These are phyloP conservation scores for Naegleria fowleri DNA, from an alignment of 208 protist species.

Conservation along the genomic window DNA sequence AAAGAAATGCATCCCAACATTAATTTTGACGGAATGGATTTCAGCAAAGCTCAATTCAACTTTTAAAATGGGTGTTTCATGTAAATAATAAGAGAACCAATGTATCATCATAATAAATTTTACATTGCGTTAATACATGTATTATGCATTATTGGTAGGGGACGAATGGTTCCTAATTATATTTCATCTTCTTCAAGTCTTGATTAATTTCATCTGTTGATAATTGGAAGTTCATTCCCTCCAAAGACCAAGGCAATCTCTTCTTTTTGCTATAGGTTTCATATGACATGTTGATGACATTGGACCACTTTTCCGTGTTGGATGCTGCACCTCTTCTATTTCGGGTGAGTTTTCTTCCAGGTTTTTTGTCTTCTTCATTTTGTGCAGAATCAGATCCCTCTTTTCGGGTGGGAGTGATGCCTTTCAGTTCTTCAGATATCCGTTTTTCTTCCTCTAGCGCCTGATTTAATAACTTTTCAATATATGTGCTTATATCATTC, in stretches of 20 bases:
- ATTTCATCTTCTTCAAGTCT: background rate
- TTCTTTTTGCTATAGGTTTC: background rate
- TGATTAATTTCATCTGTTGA: background rate
- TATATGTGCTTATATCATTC: background rate
- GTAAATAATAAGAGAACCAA: background rate
- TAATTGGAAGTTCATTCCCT: background rate
- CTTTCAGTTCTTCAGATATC: background rate
- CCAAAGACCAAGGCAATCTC: background rate
- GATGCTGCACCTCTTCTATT: background rate
- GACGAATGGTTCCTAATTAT: background rate
- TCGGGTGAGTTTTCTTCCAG: background rate
- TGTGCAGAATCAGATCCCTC: background rate
- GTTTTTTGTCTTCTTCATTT: background rate
- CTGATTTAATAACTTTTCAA: background rate
- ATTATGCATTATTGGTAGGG: background rate
- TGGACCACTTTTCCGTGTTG: background rate
- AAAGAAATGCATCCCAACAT: constrained; percentile 21
- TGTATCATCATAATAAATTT: background rate
- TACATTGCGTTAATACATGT: background rate
- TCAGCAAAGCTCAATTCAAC: background rate
- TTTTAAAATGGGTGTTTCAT: background rate
- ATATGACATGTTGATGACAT: constrained; percentile 1
- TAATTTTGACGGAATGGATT: background rate
- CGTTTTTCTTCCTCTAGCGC: background rate
- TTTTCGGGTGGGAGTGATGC: background rate